phyloP scores from a whole-genome alignment of 2,329 filamentous ascomycete species.

The Penicillium occitanis region DNA sequence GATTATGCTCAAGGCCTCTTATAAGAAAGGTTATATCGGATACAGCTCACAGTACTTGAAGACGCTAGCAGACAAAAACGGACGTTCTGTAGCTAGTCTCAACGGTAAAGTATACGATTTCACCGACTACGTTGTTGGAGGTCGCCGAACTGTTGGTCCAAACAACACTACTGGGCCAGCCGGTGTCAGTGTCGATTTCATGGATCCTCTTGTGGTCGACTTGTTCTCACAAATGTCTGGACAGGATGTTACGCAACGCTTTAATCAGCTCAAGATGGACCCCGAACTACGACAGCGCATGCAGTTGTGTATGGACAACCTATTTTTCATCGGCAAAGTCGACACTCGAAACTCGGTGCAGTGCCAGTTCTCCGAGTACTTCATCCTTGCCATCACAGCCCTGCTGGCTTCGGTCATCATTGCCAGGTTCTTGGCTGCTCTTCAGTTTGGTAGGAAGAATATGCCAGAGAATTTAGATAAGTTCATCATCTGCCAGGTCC shows the following conservation, averaged over 20 bases:
- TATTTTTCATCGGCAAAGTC: conserved; percentile 90
- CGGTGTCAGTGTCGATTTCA: conserved; percentile 68
- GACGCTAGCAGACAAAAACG: conserved; percentile 59
- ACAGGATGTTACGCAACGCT: conserved; percentile 77
- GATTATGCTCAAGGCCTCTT: conserved; percentile 71
- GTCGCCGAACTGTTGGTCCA: conserved; percentile 63
- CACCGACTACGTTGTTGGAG: conserved; percentile 76
- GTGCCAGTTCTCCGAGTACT: conserved; percentile 86
- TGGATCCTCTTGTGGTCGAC: conserved; percentile 70
- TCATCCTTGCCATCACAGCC: conserved; percentile 81
- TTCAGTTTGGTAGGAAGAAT: conserved; percentile 91
- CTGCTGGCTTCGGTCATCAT: conserved; percentile 77
- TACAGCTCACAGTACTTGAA: conserved; percentile 76
- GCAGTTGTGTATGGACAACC: conserved; percentile 82
- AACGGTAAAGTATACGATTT: conserved; percentile 82
- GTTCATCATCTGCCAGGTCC: conserved; percentile 96
- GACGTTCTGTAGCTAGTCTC: conserved; percentile 74
- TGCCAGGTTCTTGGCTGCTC: conserved; percentile 95
- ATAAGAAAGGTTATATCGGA: conserved; percentile 82
- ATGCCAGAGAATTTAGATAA: conserved; percentile 96
- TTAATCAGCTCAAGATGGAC: conserved; percentile 67
- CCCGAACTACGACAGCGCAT: conserved; percentile 62
- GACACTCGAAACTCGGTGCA: conserved; percentile 84
- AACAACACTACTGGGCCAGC: conserved; percentile 52
- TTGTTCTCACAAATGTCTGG: conserved; percentile 78